Conservation (phyloP, 2,329 filamentous ascomycete genomes). For the Neofusicoccum ribis region DNA sequence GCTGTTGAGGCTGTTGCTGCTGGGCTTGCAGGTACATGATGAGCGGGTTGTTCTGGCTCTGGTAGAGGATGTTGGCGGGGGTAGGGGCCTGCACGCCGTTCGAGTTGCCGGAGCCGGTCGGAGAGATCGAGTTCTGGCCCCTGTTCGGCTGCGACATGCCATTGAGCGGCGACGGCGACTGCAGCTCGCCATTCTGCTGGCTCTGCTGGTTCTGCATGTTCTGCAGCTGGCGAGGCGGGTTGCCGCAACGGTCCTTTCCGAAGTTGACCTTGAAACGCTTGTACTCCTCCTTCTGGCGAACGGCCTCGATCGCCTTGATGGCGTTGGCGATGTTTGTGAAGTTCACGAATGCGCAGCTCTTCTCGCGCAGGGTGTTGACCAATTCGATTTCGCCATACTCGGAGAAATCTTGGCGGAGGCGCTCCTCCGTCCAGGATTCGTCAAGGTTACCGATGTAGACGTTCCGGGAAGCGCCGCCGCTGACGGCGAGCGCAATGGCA, state of each 20-base stretch:
- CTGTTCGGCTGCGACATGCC: constrained; percentile 55
- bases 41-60: constrained; percentile 78
- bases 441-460: constrained; percentile 98
- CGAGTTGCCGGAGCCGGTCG: constrained; percentile 54
- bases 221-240: constrained; percentile 85
- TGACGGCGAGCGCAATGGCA: constrained; percentile 93
- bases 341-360: constrained; percentile 99
- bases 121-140: constrained; percentile 57
- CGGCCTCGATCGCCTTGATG: constrained; percentile 97
- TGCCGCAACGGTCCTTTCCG: constrained; percentile 96
- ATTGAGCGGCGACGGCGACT: constrained; percentile 59
- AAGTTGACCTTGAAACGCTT: constrained; percentile 99
- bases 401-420: constrained; percentile 91
- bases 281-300: constrained; percentile 94
- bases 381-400: constrained; percentile 98
- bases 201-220: constrained; percentile 56
- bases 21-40: constrained; percentile 92
- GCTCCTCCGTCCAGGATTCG: constrained; percentile 95
- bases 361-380: constrained; percentile 93
- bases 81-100: constrained; percentile 65
- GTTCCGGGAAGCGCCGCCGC: constrained; percentile 94
- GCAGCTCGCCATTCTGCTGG: constrained; percentile 63
- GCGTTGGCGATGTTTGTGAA: constrained; percentile 99
- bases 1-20: constrained; percentile 72
- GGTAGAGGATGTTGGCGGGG: constrained; percentile 75